Percentiles rank a stretch among this genome's conserved stretches.
Evolutionary conservation across 148 eudicot species (phyloP).

Genomic region (Amaranthus cruentus): DNA sequence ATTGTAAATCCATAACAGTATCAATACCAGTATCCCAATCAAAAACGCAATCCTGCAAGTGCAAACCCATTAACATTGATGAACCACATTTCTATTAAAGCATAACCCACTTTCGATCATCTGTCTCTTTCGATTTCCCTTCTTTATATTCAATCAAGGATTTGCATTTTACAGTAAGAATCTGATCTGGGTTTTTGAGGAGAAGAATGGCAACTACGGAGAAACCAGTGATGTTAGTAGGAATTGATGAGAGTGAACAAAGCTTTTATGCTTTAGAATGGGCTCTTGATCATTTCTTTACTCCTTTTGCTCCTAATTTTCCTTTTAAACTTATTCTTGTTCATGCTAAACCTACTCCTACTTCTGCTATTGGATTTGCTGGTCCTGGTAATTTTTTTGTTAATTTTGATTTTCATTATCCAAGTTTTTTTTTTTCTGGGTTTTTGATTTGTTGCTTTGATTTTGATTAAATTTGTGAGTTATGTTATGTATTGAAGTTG

Average conservation of each 20-base stretch:
- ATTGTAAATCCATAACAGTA: no score
- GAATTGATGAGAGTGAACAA: conserved; percentile 34
- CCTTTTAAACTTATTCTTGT: conserved; percentile 33
- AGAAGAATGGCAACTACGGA: conserved; percentile 6
- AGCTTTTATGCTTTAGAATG: conserved; percentile 42
- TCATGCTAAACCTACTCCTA: conserved; percentile 21
- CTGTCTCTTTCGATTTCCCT: no score
- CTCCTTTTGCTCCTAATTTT: conserved; percentile 20
- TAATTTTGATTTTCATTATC: not conserved
- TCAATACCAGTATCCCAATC: no score
- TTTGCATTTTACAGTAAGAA: no score
- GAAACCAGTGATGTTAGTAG: conserved; percentile 35
- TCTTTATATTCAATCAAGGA: no score
- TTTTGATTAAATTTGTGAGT: not conserved
- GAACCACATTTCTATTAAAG: no score
- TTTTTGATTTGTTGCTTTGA: not conserved
- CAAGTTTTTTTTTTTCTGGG: not conserved
- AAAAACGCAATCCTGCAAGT: no score
- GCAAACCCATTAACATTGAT: no score
- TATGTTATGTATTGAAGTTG: not conserved
- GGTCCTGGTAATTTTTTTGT: conserved; percentile 37
- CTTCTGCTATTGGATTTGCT: conserved; percentile 35
- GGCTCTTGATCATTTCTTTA: conserved; percentile 34
- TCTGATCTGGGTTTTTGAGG: no score
- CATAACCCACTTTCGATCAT: no score